These are phyloP conservation scores for Polychaeton citri DNA, from an alignment of 2,329 filamentous ascomycete genomes.

Conservation along the genomic window DNA sequence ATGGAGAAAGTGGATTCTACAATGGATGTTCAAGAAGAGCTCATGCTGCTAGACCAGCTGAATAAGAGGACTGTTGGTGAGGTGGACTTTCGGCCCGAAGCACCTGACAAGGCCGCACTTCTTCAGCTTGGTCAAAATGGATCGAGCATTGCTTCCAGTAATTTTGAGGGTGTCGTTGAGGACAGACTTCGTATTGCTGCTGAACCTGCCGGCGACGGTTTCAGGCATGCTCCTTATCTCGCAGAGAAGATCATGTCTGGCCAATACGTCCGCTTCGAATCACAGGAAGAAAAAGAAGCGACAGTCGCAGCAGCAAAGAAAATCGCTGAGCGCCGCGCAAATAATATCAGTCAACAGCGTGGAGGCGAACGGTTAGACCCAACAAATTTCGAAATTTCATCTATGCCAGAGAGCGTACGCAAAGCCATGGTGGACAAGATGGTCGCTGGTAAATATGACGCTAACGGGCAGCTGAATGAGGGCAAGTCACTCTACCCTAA, in stretches of 20 bases:
- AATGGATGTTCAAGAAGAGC: slow-evolving; percentile 4
- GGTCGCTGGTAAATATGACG: slow-evolving; percentile 14
- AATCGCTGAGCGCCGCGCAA: slow-evolving; percentile 3
- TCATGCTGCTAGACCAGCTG: slow-evolving; percentile 7
- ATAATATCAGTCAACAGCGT: slow-evolving; percentile 3
- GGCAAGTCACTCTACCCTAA: slow-evolving; percentile 6
- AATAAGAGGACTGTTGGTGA: slow-evolving; percentile 7
- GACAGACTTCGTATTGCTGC: slow-evolving; percentile 13
- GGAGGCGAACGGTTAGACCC: not conserved
- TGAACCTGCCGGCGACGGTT: slow-evolving; percentile 6
- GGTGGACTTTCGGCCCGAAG: slow-evolving; percentile 5
- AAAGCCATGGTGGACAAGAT: slow-evolving; percentile 10
- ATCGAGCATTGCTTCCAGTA: slow-evolving; percentile 14
- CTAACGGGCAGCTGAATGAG: slow-evolving; percentile 5
- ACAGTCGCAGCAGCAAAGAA: slow-evolving; percentile 6
- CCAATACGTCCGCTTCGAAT: slow-evolving; percentile 8
- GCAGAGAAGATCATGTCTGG: slow-evolving; percentile 10
- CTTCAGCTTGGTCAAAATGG: slow-evolving; percentile 9
- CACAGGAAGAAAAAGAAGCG: slow-evolving; percentile 8
- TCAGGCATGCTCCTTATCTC: slow-evolving; percentile 8
- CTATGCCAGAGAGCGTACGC: slow-evolving; percentile 5
- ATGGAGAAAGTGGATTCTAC: slow-evolving; percentile 1
- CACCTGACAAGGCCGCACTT: slow-evolving; percentile 4
- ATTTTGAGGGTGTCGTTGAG: slow-evolving; percentile 13
- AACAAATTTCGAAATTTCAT: slow-evolving; percentile 4